Base-by-base conservation (phyloP, 179 eudicot species). In the Pouteria campechiana region DNA sequence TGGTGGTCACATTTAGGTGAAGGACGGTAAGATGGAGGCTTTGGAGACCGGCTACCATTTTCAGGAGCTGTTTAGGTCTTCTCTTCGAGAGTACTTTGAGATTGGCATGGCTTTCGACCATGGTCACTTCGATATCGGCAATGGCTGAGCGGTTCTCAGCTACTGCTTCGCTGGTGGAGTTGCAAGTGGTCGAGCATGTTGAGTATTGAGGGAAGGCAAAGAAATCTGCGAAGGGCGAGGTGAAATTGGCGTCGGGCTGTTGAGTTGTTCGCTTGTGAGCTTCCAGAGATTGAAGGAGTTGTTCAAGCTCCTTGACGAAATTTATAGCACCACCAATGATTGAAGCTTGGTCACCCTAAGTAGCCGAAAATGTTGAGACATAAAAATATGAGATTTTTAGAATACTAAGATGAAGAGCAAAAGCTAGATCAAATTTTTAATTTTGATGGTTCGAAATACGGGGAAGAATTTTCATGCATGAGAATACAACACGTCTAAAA, bases 301-400 rank as follows among this genome's bases (percentile, higher is more conserved):
- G 92, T 29, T 84, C 95, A 0, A 84, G 61, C 66, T 81, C 92
- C 50, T 81, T 84, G 30, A 84, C 92, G 33, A 58, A 78, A 46
- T 84, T 78, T 10, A 84, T 84, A 28, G 95, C 95, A 33, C 83
- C 90, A 49, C 83, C 92, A 46, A 81, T 63, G 40, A 81, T 75
- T 44, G 95, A 84, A 14, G 95, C 95, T 72, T 75, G 81, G 57
- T 75, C 81, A 2, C 81, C 74, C 81, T 75, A 9, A 20, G n/a
- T n/a, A n/a, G n/a, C n/a, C n/a, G n/a, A n/a, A n/a, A n/a, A n/a
- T n/a, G n/a, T n/a, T n/a, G n/a, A n/a, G n/a, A n/a, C n/a, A n/a
- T n/a, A n/a, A n/a, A n/a, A n/a, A n/a, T n/a, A n/a, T n/a, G n/a
- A n/a, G n/a, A n/a, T n/a, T n/a, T n/a, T n/a, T n/a, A n/a, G n/a